A percentile compares a stretch with the other conserved stretches of the same genome.
phyloP scores from a whole-genome alignment of 164 flowering plant genomes.

The Kingdonia uniflora region DNA sequence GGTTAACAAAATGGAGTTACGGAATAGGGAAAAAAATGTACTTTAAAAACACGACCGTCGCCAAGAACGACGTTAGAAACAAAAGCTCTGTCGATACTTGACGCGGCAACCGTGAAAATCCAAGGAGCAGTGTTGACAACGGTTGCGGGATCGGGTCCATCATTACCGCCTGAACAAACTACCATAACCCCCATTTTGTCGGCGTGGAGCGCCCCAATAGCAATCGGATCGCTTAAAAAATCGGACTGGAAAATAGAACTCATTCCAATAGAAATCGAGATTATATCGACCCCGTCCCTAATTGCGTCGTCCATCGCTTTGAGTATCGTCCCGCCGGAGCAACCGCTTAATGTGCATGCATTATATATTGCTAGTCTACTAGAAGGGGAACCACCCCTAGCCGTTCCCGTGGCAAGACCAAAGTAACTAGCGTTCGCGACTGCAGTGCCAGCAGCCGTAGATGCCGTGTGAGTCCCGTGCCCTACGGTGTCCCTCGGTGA shows the following conservation, averaged over 20 bases:
- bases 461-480: conserved; percentile 69
- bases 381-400: conserved; percentile 50
- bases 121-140: conserved; percentile 71
- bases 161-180: conserved; percentile 65
- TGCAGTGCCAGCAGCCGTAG: conserved; percentile 44
- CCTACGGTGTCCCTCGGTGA: conserved; percentile 58
- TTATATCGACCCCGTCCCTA: conserved; percentile 66
- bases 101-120: conserved; percentile 69
- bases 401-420: conserved; percentile 51
- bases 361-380: conserved; percentile 55
- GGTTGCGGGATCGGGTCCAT: conserved; percentile 58
- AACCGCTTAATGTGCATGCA: conserved; percentile 48
- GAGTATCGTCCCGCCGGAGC: conserved; percentile 46
- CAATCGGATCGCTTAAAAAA: conserved; percentile 50
- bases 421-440: conserved; percentile 52
- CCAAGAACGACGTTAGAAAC: conserved; percentile 47
- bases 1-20: not conserved
- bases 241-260: conserved; percentile 40
- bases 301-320: conserved; percentile 67
- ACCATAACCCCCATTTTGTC: conserved; percentile 56
- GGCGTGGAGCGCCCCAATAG: conserved; percentile 79
- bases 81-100: conserved; percentile 57
- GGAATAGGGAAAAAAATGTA: too few species aligned
- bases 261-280: conserved; percentile 63
- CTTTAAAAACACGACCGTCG: conserved; percentile 36